A percentile compares a stretch with the other conserved stretches of the same genome.
Evolutionary conservation across 2,329 filamentous ascomycete genomes (phyloP).

Genomic region (Monosporascus sp.): DNA sequence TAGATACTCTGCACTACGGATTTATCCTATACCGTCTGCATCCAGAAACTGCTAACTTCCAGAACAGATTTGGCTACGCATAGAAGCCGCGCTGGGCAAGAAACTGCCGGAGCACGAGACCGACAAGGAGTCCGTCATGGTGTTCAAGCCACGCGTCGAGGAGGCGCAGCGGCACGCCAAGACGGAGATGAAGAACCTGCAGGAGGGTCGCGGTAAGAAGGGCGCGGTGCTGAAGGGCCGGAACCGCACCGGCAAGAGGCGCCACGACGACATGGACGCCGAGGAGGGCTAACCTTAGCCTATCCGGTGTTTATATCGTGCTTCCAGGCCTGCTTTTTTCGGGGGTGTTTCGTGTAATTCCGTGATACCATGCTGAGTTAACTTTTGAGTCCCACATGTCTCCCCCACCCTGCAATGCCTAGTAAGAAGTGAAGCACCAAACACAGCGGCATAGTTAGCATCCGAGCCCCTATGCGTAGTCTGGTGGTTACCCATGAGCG

Average conservation of each 20-base stretch:
- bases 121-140: constrained; percentile 79
- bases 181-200: constrained; percentile 73
- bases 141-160: constrained; percentile 70
- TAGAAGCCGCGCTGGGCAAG: constrained; percentile 77
- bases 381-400: neutral
- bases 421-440: no score
- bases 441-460: no score
- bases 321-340: constrained; percentile 11
- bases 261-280: constrained; percentile 63
- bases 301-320: no score
- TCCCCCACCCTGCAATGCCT: no score
- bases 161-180: constrained; percentile 79
- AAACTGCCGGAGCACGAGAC: constrained; percentile 65
- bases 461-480: no score
- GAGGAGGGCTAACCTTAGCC: constrained; percentile 56
- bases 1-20: neutral
- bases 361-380: neutral
- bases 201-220: constrained; percentile 62
- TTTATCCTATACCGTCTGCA: constrained; percentile 33
- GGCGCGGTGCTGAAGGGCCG: constrained; percentile 41
- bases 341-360: constrained; percentile 8
- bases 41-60: neutral
- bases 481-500: no score
- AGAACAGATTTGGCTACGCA: constrained; percentile 60
- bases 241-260: constrained; percentile 35